Conservation (phyloP, 139 green algal genomes). For the Coccomyxa sp. region DNA sequence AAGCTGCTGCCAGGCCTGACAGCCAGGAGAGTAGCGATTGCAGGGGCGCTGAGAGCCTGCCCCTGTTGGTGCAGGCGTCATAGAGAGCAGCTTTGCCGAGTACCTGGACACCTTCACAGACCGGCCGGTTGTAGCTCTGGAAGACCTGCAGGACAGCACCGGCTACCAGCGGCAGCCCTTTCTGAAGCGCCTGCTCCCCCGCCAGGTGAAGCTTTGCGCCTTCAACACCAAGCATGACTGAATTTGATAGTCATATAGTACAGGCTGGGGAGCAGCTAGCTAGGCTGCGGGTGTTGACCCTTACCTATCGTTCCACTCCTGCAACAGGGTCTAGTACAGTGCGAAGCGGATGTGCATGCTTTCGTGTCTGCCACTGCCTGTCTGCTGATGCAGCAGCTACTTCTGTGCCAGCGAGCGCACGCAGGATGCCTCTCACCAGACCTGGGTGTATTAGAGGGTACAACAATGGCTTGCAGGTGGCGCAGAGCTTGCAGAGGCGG, state of each 20-base stretch:
- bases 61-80: constrained; percentile 4
- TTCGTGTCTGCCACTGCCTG: too few species aligned
- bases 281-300: too few species aligned
- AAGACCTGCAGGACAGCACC: neutral
- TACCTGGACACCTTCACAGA: constrained; percentile 71
- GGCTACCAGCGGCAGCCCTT: constrained; percentile 28
- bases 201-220: neutral
- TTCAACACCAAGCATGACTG: neutral
- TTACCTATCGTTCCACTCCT: neutral
- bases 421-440: neutral
- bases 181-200: constrained; percentile 49
- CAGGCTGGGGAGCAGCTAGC: too few species aligned
- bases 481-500: neutral
- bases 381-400: neutral
- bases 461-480: neutral
- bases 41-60: too few species aligned
- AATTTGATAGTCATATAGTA: too few species aligned
- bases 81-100: constrained; percentile 57
- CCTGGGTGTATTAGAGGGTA: neutral
- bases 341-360: neutral
- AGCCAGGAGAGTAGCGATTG: too few species aligned
- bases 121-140: constrained; percentile 23
- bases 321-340: constrained; percentile 12
- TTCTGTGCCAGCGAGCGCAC: neutral
- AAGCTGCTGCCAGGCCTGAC: too few species aligned